Evolutionary conservation across 1,284 basidiomycete genomes (phyloP).

Genomic region (Leccinum cinnamomeum): DNA sequence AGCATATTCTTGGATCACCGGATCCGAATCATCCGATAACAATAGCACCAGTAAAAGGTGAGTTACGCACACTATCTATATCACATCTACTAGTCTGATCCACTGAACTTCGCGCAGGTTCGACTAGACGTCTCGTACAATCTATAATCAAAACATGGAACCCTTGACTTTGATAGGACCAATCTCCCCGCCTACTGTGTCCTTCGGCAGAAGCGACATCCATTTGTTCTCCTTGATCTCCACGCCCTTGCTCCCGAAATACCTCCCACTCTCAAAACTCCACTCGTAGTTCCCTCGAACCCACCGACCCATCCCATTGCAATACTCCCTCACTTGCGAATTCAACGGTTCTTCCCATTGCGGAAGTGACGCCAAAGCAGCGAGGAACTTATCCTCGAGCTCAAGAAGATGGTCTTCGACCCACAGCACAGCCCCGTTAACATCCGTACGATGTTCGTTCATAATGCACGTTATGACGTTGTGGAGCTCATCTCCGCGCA

Average conservation of each 20-base stretch:
- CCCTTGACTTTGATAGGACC: constrained; percentile 16
- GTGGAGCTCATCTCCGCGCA: too few relatives aligned
- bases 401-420: constrained; percentile 19
- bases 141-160: constrained; percentile 10
- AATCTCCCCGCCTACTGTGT: constrained; percentile 5
- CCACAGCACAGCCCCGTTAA: constrained; percentile 40
- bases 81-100: background rate
- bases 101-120: background rate
- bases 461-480: constrained; percentile 30
- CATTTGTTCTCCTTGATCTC: constrained; percentile 20
- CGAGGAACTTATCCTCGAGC: constrained; percentile 8
- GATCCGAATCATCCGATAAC: too few relatives aligned
- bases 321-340: constrained; percentile 28
- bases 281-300: constrained; percentile 21
- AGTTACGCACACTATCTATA: background rate
- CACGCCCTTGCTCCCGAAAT: constrained; percentile 37
- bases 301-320: constrained; percentile 29
- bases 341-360: constrained; percentile 25
- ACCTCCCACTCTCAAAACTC: constrained; percentile 39
- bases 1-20: too few relatives aligned
- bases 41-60: background rate
- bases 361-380: constrained; percentile 11
- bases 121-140: background rate
- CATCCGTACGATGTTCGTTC: constrained; percentile 35
- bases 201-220: constrained; percentile 20